Evolutionary conservation across 306 rosid species (phyloP).

Genomic region (Ceratonia siliqua): DNA sequence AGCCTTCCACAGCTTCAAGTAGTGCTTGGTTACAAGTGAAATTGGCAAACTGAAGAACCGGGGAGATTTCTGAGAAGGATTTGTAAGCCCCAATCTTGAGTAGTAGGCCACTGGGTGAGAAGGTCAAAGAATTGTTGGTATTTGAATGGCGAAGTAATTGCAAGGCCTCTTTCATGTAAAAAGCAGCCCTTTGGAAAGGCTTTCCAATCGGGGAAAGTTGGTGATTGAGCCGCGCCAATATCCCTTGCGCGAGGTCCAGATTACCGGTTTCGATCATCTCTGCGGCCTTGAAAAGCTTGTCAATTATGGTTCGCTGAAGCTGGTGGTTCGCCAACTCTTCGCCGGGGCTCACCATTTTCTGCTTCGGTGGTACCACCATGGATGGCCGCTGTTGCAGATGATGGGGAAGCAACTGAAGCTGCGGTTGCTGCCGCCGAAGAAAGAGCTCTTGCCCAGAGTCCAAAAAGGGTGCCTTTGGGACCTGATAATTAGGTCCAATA

Average conservation of each 20-base stretch:
- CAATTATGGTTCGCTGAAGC: conserved; percentile 65
- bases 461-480: conserved; percentile 44
- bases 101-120: conserved; percentile 60
- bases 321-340: conserved; percentile 62
- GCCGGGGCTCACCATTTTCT: conserved; percentile 44
- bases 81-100: conserved; percentile 85
- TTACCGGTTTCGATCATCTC: conserved; percentile 80
- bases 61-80: conserved; percentile 81
- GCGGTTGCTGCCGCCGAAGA: conserved; percentile 49
- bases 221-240: conserved; percentile 99
- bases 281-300: conserved; percentile 74
- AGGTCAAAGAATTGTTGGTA: conserved; percentile 31
- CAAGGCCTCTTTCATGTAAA: conserved; percentile 80
- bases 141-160: conserved; percentile 54
- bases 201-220: conserved; percentile 83
- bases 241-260: conserved; percentile 91
- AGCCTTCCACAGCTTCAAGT: conserved; percentile 76
- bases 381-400: conserved; percentile 58
- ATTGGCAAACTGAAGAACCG: conserved; percentile 79
- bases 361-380: conserved; percentile 38
- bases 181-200: conserved; percentile 96
- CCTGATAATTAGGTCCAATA: conserved; percentile 41
- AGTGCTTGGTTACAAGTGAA: conserved; percentile 85
- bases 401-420: conserved; percentile 54
- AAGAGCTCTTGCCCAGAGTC: conserved; percentile 57